Base-by-base conservation (phyloP, 2,329 filamentous ascomycete species). In the Alternaria rosae region DNA sequence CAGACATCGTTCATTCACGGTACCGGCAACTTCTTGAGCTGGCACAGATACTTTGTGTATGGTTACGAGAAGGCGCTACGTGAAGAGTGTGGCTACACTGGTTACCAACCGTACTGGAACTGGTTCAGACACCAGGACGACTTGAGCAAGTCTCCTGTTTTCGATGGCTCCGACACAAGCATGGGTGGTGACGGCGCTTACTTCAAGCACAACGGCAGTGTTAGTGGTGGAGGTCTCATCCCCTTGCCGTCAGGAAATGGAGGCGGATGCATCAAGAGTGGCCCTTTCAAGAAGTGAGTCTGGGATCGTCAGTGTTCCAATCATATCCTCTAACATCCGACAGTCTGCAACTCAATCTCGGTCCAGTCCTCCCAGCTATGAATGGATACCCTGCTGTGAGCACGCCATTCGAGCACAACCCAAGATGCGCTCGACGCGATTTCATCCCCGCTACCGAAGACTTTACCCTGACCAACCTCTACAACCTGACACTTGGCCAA, bases 401-500 rank as follows among this genome's bases (percentile, higher is more conserved):
- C 4, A 64, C 64, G 1, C 56, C 65, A 9, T 48, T 67, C 2
- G 55, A 48, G 3, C 70, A 65, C 28, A 74, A 78, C 42, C 73
- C 73, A 8, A 71, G 78, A 11, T 81, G 78, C 51, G 47, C 79
- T 11, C 68, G 71, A 20, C 73, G 78, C 9, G 75, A 79, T 50
- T 61, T 80, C 23, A 74, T 78, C 50, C 71, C 74, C 1, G 73
- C 59, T 2, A 26, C 51, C 4, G 57, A 54, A 5, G 65, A 62
- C 60, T 50, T 63, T 4, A 68, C 61, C 3, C 23, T 42, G 1
- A 57, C 75, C 2, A 82, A 86, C 41, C 45, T 71, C 2, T 43
- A 59, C 66, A 79, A 82, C 59, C 83, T 85, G 4, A 82, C 84
- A 20, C 69, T 87, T 44, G 87, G 87, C 61, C 82, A 84, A 64